A percentile compares a stretch with the other conserved stretches of the same genome.
phyloP scores from a whole-genome alignment of 129 eudicot genomes.

The Sambucus nigra region DNA sequence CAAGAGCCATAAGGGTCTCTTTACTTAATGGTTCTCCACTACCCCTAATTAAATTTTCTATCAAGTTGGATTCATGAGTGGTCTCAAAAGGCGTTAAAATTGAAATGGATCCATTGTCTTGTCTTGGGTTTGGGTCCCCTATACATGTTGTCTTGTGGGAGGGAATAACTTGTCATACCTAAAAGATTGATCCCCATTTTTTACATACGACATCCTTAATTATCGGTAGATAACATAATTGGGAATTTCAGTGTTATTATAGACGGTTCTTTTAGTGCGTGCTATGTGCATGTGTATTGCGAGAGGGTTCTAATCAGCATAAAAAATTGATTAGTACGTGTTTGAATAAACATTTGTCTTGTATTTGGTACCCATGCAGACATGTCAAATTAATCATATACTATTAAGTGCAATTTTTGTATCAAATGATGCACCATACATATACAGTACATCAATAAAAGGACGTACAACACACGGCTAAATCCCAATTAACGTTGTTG shows the following conservation, averaged over 20 bases:
- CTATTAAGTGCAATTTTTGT: too few relatives aligned
- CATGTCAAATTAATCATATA: too few relatives aligned
- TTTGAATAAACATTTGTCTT: too few relatives aligned
- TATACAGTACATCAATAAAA: too few relatives aligned
- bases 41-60: background rate
- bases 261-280: too few relatives aligned
- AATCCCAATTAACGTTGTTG: too few relatives aligned
- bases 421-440: too few relatives aligned
- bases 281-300: background rate
- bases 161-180: constrained; percentile 1
- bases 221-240: background rate
- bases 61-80: background rate
- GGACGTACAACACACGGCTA: too few relatives aligned
- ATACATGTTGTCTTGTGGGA: constrained; percentile 4
- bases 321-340: too few relatives aligned
- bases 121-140: too few relatives aligned
- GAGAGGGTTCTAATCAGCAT: too few relatives aligned
- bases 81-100: constrained; percentile 12
- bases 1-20: background rate
- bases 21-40: constrained; percentile 4
- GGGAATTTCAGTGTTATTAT: background rate
- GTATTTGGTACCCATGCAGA: too few relatives aligned
- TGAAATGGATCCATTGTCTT: background rate
- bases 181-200: background rate
- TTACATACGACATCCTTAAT: background rate